Evolutionary conservation across 2,329 filamentous ascomycete genomes (phyloP).

Genomic region (Sporothrix luriei): DNA sequence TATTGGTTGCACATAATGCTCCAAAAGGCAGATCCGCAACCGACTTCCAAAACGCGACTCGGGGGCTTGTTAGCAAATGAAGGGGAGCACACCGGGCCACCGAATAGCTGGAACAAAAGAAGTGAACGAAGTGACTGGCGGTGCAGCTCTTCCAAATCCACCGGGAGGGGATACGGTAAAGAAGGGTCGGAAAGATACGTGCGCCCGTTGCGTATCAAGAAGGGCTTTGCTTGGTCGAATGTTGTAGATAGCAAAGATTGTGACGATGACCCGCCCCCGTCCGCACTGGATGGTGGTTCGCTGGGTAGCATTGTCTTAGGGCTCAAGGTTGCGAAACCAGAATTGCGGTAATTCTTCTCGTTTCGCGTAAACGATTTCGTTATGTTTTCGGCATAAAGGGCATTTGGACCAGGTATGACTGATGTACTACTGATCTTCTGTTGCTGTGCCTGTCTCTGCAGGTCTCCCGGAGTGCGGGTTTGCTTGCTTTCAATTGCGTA

Average conservation of each 20-base stretch:
- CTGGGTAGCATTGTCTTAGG: conserved; percentile 53
- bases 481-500: background rate
- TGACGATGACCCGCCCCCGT: conserved; percentile 45
- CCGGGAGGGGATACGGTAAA: conserved; percentile 79
- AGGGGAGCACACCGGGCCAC: conserved; percentile 75
- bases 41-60: conserved; percentile 77
- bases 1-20: conserved; percentile 84
- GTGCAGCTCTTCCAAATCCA: conserved; percentile 80
- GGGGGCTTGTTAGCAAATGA: conserved; percentile 68
- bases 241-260: conserved; percentile 37
- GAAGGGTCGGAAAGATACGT: conserved; percentile 76
- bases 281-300: conserved; percentile 51
- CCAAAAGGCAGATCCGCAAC: conserved; percentile 88
- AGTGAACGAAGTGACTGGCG: conserved; percentile 83
- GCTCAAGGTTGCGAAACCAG: conserved; percentile 49
- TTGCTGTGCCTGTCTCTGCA: background rate
- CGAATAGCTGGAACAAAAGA: conserved; percentile 78
- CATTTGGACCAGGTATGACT: background rate
- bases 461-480: background rate
- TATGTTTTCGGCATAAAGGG: conserved; percentile 27
- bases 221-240: conserved; percentile 52
- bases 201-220: conserved; percentile 74
- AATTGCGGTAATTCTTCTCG: conserved; percentile 53
- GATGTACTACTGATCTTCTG: conserved; percentile 18
- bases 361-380: conserved; percentile 42